Conservation (phyloP, 345 rosid species). For the Lepidium africanum region DNA sequence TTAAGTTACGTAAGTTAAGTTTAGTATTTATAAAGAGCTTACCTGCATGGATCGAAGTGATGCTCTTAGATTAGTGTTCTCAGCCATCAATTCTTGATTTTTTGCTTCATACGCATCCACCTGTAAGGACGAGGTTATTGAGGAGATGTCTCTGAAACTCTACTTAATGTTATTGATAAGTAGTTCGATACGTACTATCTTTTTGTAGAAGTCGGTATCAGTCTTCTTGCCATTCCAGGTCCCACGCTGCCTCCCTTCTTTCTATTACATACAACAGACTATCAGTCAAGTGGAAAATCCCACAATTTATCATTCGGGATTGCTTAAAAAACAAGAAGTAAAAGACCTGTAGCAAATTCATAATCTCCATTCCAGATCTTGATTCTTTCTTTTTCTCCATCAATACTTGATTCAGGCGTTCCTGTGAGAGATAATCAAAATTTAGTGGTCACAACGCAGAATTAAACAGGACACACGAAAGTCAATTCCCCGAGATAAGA, state of each 20-base stretch:
- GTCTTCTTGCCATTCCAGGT: conserved; percentile 99
- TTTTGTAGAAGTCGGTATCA: conserved; percentile 90
- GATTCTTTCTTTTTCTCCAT: conserved; percentile 96
- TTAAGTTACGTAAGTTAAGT: not conserved
- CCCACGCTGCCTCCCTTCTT: conserved; percentile 99
- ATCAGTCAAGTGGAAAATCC: not conserved
- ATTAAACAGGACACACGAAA: not conserved
- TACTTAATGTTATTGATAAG: not conserved
- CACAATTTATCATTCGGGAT: not conserved
- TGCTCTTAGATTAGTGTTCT: conserved; percentile 86
- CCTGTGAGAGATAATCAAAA: conserved; percentile 34
- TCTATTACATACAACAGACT: conserved; percentile 37
- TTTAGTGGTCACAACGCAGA: not conserved
- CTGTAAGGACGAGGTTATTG: conserved; percentile 29
- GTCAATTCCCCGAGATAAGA: not conserved
- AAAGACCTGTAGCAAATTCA: conserved; percentile 91
- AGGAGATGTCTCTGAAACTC: not conserved
- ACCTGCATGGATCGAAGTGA: conserved; percentile 95
- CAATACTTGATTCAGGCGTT: conserved; percentile 83
- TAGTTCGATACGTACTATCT: conserved; percentile 50
- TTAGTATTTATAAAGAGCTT: not conserved
- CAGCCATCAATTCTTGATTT: conserved; percentile 88
- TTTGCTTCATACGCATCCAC: conserved; percentile 96
- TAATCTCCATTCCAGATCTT: conserved; percentile 92
- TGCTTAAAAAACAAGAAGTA: not conserved